Evolutionary conservation across 495 filamentous ascomycete genomes (phyloP).

Genomic region (Xylaria telfairii): DNA sequence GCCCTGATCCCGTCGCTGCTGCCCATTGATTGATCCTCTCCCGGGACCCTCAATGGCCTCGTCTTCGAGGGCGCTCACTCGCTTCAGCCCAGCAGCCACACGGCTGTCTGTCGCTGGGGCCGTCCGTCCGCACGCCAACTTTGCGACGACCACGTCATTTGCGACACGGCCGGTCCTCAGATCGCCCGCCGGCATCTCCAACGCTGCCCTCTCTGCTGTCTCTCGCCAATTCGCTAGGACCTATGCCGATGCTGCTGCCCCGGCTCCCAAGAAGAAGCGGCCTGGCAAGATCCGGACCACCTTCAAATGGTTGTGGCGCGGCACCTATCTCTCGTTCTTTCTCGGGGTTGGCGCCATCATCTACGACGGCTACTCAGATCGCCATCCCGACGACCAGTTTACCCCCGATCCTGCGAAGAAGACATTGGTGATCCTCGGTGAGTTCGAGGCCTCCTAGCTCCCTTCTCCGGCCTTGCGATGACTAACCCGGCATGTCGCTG

Average conservation of each 20-base stretch:
- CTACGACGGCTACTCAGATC: constrained; percentile 80
- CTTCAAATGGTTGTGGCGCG: constrained; percentile 68
- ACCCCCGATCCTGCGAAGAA: constrained; percentile 89
- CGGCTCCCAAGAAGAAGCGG: constrained; percentile 44
- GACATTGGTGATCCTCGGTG: constrained; percentile 95
- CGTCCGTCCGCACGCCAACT: constrained; percentile 50
- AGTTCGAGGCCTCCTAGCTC: constrained; percentile 35
- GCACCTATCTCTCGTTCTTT: constrained; percentile 72
- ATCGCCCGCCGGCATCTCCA: constrained; percentile 25
- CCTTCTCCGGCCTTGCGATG: constrained; percentile 17
- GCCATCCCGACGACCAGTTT: constrained; percentile 81
- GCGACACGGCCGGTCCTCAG: constrained; percentile 2
- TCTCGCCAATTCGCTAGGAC: constrained; percentile 48
- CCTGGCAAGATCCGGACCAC: constrained; percentile 46
- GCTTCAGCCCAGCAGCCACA: constrained; percentile 24
- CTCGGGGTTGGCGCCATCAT: constrained; percentile 71
- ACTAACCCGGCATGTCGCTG: not conserved
- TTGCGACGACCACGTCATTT: no score
- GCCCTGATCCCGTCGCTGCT: constrained; percentile 18
- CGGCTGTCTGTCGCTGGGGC: constrained; percentile 23
- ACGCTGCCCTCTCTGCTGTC: constrained; percentile 17
- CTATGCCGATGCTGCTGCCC: constrained; percentile 44
- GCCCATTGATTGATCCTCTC: constrained; percentile 16
- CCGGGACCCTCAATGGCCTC: constrained; percentile 25
- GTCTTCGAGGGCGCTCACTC: constrained; percentile 25